Percentiles rank a stretch among this genome's conserved stretches.
phyloP scores from a whole-genome alignment of 2,329 filamentous ascomycete species.

The Ceratocystiopsis minuta region DNA sequence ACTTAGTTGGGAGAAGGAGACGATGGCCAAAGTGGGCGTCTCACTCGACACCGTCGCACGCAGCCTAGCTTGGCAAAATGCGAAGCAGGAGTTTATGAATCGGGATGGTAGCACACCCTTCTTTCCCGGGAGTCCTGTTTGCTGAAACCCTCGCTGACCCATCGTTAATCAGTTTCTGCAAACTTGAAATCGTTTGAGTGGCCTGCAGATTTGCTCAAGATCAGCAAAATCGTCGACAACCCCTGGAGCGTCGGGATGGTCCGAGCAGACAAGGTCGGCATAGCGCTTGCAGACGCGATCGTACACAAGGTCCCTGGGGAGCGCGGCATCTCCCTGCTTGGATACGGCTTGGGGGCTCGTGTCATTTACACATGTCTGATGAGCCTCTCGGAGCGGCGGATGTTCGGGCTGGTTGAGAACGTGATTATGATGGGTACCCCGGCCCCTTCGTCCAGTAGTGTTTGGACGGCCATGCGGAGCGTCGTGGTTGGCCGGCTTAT shows the following conservation, averaged over 20 bases:
- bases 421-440: slow-evolving; percentile 74
- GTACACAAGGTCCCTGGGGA: slow-evolving; percentile 72
- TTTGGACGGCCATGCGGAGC: slow-evolving; percentile 62
- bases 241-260: slow-evolving; percentile 62
- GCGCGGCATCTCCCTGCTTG: slow-evolving; percentile 60
- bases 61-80: slow-evolving; percentile 62
- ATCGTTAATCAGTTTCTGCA: background rate
- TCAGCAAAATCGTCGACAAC: slow-evolving; percentile 63
- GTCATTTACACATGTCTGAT: slow-evolving; percentile 74
- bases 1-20: slow-evolving; percentile 65
- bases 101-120: slow-evolving; percentile 21
- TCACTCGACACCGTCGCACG: slow-evolving; percentile 62
- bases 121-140: background rate
- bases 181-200: slow-evolving; percentile 19
- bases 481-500: slow-evolving; percentile 72
- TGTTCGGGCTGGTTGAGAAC: slow-evolving; percentile 74
- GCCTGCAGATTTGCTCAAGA: slow-evolving; percentile 44
- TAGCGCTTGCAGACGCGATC: slow-evolving; percentile 61
- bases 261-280: slow-evolving; percentile 54
- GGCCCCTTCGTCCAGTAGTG: slow-evolving; percentile 48
- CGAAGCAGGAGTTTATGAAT: slow-evolving; percentile 31
- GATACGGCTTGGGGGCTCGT: slow-evolving; percentile 66
- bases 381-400: slow-evolving; percentile 58
- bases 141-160: background rate
- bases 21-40: slow-evolving; percentile 58